Base-by-base conservation (phyloP, 1,284 basidiomycete genomes). In the Limonomyces culmigenus region DNA sequence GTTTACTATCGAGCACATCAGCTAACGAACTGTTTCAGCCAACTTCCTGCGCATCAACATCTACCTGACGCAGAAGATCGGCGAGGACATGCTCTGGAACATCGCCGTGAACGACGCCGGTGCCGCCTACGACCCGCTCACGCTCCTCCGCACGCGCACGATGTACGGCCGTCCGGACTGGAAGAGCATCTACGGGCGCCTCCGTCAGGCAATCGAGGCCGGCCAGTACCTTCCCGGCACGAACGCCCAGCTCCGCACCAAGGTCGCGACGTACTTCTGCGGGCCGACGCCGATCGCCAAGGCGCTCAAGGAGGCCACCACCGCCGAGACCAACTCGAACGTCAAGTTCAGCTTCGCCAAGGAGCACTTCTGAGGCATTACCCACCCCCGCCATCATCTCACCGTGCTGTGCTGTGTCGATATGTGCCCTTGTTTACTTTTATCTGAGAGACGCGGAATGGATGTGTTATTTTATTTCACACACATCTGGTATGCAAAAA, bases 21-120 rank as follows among this genome's bases (percentile, higher is more conserved):
- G 39, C 13, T 31, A 39, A 39, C 86, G 81, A n/a, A n/a, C n/a
- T n/a, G n/a, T n/a, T n/a, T n/a, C n/a, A n/a, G n/a, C 84, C 46
- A 81, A 85, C 59, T 89, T 91, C 63, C 63, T 91, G 43, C 77
- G 74, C 39, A 89, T 92, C 62, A 80, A 86, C 50, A 76, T 91
- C 45, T 92, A 88, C 54, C 65, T 91, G 37, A 92, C 87, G 3
- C 80, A 87, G 56, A 83, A 80, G 63, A 72, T 91, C 45, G 64
- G 65, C 40, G 72, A 81, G 47, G 79, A 87, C 55, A 85, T 83
- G 71, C 63, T 91, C 31, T 85, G 81, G 74, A 91, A 91, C 55
- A 86, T 92, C 43, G 75, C 79, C 5, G 70, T 92, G 43, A 88
- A 91, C 48, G 76, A 83, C 46, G 74, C 74, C n/a, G 77, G 77